Evolutionary conservation across 176 grass and related monocot species (phyloP).

Genomic region (Tillandsia fasciculata): DNA sequence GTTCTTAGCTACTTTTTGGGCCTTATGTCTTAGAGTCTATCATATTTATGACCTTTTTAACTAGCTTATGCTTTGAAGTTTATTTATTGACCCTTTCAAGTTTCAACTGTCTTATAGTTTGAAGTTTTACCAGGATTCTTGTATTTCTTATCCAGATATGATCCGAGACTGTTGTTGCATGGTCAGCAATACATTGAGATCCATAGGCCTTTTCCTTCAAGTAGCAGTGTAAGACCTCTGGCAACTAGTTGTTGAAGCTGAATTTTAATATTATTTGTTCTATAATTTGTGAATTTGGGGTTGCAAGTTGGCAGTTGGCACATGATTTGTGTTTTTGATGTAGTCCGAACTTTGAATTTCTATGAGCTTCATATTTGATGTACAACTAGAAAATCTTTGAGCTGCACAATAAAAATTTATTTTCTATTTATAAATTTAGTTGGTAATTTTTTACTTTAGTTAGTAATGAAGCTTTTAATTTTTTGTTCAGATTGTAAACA

Average conservation of each 20-base stretch:
- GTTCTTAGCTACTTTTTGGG: slow-evolving; percentile 8
- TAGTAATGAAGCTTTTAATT: not conserved
- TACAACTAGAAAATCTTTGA: too few species aligned
- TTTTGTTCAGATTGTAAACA: slow-evolving; percentile 71
- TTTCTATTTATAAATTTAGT: not conserved
- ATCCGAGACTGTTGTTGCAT: slow-evolving; percentile 71
- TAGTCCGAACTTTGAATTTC: too few species aligned
- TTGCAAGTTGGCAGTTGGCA: not conserved
- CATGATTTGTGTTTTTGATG: too few species aligned
- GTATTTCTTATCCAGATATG: slow-evolving; percentile 37
- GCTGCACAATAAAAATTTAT: not conserved
- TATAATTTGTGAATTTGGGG: not conserved
- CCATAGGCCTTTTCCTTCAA: slow-evolving; percentile 56
- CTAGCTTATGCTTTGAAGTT: too few species aligned
- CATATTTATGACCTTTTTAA: not conserved
- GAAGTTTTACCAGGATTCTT: too few species aligned
- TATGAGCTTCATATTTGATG: too few species aligned
- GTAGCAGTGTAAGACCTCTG: slow-evolving; percentile 40
- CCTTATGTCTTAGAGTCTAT: not conserved
- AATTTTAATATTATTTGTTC: not conserved
- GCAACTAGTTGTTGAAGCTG: not conserved
- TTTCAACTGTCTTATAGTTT: too few species aligned
- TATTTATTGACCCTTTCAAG: too few species aligned
- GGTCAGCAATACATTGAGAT: slow-evolving; percentile 99
- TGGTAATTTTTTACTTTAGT: not conserved